A percentile compares a stretch with the other conserved stretches of the same genome.
These are phyloP conservation scores for Camellia oleifera DNA, from an alignment of 179 eudicot genomes.

Conservation along the genomic window DNA sequence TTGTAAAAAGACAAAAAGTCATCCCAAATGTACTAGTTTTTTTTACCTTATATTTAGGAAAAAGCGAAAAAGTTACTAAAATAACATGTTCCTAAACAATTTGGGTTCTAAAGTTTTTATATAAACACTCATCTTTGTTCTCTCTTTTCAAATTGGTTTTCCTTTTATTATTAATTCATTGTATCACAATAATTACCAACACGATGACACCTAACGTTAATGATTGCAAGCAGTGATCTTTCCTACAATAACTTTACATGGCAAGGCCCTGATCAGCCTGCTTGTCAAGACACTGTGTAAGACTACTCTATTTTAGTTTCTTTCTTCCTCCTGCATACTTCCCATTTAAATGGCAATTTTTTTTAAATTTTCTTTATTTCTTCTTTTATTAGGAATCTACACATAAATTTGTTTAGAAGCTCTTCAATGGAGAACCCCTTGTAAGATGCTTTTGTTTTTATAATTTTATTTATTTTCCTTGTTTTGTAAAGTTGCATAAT, in stretches of 20 bases:
- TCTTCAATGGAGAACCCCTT: conserved; percentile 36
- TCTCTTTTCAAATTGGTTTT: neutral
- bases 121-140: neutral
- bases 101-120: neutral
- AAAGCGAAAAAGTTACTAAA: no score
- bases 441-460: conserved; percentile 33
- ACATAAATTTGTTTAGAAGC: conserved; percentile 68
- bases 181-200: neutral
- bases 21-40: no score
- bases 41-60: no score
- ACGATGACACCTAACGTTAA: conserved; percentile 13
- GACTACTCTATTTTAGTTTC: neutral
- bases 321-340: neutral
- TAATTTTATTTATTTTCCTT: neutral
- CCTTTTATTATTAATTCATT: neutral
- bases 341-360: neutral
- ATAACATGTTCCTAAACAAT: neutral
- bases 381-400: conserved; percentile 41
- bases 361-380: neutral
- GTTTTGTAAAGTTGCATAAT: conserved; percentile 6
- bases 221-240: conserved; percentile 57
- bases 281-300: conserved; percentile 37
- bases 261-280: conserved; percentile 45
- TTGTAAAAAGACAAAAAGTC: no score
- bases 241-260: conserved; percentile 73